phyloP scores from a whole-genome alignment of 192 early-diverging fungal species.

The Coemansia brasiliensis region DNA sequence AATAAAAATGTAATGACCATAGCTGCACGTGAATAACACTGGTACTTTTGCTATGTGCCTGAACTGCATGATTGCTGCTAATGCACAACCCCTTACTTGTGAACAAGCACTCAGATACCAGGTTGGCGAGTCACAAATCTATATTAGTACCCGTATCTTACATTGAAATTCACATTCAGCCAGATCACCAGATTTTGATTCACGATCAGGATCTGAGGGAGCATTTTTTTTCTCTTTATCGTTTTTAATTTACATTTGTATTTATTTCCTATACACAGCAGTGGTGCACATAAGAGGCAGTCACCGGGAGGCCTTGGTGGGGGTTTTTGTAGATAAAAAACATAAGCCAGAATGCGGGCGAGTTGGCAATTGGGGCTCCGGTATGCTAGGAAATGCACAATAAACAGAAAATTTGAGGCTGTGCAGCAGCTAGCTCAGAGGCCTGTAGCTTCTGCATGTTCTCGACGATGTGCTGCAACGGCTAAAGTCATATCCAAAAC shows the following conservation, averaged over 20 bases:
- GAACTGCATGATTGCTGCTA: background rate
- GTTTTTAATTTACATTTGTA: too few species aligned
- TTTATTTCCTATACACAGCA: too few species aligned
- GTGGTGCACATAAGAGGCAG: too few species aligned
- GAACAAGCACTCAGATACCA: background rate
- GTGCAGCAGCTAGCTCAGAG: slow-evolving; percentile 1
- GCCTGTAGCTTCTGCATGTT: background rate
- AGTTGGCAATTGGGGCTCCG: slow-evolving; percentile 8
- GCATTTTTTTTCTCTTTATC: too few species aligned
- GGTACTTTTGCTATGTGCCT: background rate
- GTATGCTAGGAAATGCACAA: background rate
- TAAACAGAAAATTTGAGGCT: background rate
- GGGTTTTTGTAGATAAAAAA: background rate
- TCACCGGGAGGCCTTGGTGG: too few species aligned
- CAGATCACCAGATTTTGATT: too few species aligned
- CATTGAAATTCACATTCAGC: too few species aligned
- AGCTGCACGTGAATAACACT: slow-evolving; percentile 3
- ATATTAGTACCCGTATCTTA: too few species aligned
- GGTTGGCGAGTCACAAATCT: too few species aligned
- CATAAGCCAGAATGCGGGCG: slow-evolving; percentile 12
- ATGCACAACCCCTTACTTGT: slow-evolving; percentile 2
- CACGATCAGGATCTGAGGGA: too few species aligned
- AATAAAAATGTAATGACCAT: too few species aligned
- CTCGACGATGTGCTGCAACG: background rate
- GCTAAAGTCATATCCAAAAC: slow-evolving; percentile 2